These are phyloP conservation scores for Rhipidocladum racemiflorum DNA, from an alignment of 176 grass and related monocot genomes.

Conservation along the genomic window DNA sequence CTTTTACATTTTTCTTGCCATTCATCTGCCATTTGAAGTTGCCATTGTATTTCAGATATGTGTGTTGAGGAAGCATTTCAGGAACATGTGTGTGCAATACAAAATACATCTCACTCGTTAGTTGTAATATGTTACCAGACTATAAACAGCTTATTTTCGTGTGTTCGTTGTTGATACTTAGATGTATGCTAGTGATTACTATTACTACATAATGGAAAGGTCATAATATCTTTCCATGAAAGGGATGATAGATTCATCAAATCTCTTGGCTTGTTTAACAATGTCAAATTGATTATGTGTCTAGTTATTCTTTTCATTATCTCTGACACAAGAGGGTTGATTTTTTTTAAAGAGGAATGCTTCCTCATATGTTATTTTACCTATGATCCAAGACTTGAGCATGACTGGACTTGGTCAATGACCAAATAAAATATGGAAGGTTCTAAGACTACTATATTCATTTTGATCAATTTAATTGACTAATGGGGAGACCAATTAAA, in stretches of 20 bases:
- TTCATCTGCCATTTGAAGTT: not conserved
- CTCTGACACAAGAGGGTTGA: not conserved
- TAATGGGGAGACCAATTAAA: constrained; percentile 19
- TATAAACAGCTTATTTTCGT: not conserved
- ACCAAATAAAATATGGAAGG: constrained; percentile 15
- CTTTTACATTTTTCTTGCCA: not conserved
- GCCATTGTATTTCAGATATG: not conserved
- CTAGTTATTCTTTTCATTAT: not conserved
- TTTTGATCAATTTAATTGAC: constrained; percentile 14
- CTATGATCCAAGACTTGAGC: not conserved
- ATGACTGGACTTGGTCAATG: constrained; percentile 1
- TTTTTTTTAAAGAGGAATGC: not conserved
- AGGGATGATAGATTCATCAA: not conserved
- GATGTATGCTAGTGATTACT: not conserved
- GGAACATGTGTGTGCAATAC: not conserved
- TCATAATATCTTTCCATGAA: not conserved
- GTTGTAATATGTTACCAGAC: constrained; percentile 3
- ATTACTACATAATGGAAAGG: not conserved
- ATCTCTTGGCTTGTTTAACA: constrained; percentile 20
- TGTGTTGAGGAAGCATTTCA: not conserved
- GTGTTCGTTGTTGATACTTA: not conserved
- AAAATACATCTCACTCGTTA: not conserved
- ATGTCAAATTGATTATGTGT: constrained; percentile 6
- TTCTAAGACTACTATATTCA: not conserved
- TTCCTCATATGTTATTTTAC: constrained; percentile 28